Evolutionary conservation across 495 filamentous ascomycete species (phyloP).

Genomic region (Penicillium arizonense): DNA sequence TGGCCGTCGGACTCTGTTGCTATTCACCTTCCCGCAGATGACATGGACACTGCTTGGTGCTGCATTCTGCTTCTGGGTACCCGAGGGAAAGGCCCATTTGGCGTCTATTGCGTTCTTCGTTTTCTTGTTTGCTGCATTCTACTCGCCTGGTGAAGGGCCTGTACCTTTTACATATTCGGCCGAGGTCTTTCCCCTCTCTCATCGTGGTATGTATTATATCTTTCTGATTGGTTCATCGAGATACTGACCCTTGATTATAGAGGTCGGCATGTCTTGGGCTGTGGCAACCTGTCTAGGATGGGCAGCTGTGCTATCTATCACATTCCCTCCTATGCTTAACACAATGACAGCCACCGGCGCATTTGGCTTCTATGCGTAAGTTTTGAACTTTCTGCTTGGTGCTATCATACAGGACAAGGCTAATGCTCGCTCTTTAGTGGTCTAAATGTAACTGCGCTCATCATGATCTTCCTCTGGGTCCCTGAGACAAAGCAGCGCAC

Average conservation of each 20-base stretch:
- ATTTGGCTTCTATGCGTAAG: slow-evolving; percentile 50
- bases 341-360: slow-evolving; percentile 54
- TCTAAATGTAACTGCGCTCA: slow-evolving; percentile 65
- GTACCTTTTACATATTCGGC: slow-evolving; percentile 75
- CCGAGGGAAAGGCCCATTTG: slow-evolving; percentile 51
- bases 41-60: slow-evolving; percentile 74
- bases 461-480: slow-evolving; percentile 72
- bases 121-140: slow-evolving; percentile 66
- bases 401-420: too few relatives aligned
- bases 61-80: slow-evolving; percentile 70
- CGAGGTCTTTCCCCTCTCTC: slow-evolving; percentile 76
- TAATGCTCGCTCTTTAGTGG: slow-evolving; percentile 34
- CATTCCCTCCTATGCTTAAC: slow-evolving; percentile 64
- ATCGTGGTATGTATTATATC: slow-evolving; percentile 46
- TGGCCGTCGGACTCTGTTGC: slow-evolving; percentile 70
- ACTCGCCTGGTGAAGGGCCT: slow-evolving; percentile 69
- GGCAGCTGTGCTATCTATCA: slow-evolving; percentile 70
- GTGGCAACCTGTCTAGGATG: slow-evolving; percentile 72
- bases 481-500: slow-evolving; percentile 80
- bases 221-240: neutral
- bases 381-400: neutral
- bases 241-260: slow-evolving; percentile 18
- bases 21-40: slow-evolving; percentile 89
- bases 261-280: slow-evolving; percentile 75
- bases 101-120: slow-evolving; percentile 63